Base-by-base conservation (phyloP, 2,329 filamentous ascomycete genomes). In the Exophiala phaeomuriformis region DNA sequence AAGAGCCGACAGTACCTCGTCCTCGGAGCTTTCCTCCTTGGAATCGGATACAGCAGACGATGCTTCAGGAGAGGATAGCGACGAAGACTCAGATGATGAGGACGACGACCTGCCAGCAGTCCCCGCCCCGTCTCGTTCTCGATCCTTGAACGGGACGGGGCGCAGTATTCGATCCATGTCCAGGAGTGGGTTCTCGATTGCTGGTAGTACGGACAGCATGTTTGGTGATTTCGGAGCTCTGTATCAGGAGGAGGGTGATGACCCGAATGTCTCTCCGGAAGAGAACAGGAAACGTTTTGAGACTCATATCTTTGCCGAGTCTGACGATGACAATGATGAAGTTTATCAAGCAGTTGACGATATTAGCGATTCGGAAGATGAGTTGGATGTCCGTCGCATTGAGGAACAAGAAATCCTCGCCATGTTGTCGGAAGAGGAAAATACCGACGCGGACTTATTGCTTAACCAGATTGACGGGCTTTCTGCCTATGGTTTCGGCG, bases 361-460 rank as follows among this genome's bases (percentile, higher is more conserved):
- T 47, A 85, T 94, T 56, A 87, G 81, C 61, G 87, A 90, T 58
- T 84, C 88, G 59, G 87, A 91, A 67, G 85, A 91, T 68, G 81
- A 86, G 60, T 81, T 87, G 76, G 81, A 91, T 52, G 80, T 86
- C 65, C 81, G 88, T 90, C 58, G 75, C 87, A 53, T 60, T 64
- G 68, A 63, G 41, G 52, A 61, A 45, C 55, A 62, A 35, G 56
- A 60, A 43, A 30, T 63, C 12, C 44, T 58, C n/a, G 60, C 59
- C 12, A 56, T 58, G 51, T 43, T 60, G 19, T 57, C 68, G 51
- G 63, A 61, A 68, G 67, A 74, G 75, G 58, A 54, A 35, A 55
- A 61, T 36, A 59, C 56, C 43, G 55, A 59, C 35, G 56, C 58
- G 19, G 58, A 58, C 33, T 53, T 61, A 29, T 53, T 63, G 19